These are phyloP conservation scores for Ceratocystis lukuohia DNA, from an alignment of 2,329 filamentous ascomycete species.

Conservation along the genomic window DNA sequence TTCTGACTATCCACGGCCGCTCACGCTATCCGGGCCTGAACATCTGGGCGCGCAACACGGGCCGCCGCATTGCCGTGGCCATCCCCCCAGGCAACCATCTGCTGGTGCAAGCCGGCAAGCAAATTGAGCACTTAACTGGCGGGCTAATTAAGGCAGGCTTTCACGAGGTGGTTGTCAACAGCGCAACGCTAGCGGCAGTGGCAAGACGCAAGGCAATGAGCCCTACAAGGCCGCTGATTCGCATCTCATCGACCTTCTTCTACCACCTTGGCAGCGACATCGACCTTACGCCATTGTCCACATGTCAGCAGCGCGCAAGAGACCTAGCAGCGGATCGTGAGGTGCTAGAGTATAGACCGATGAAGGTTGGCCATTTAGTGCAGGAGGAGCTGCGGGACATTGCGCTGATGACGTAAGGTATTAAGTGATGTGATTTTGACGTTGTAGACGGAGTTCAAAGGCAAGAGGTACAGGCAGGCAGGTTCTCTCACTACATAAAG, in stretches of 20 bases:
- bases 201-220: slow-evolving; percentile 30
- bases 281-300: slow-evolving; percentile 39
- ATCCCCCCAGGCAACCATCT: slow-evolving; percentile 46
- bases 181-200: slow-evolving; percentile 37
- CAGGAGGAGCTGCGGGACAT: slow-evolving; percentile 30
- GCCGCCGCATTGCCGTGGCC: slow-evolving; percentile 42
- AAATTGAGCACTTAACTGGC: slow-evolving; percentile 48
- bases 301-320: slow-evolving; percentile 33
- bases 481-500: too few species aligned
- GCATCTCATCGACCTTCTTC: slow-evolving; percentile 49
- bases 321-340: slow-evolving; percentile 41
- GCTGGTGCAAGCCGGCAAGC: slow-evolving; percentile 49
- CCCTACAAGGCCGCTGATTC: slow-evolving; percentile 38
- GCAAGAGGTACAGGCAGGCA: too few species aligned
- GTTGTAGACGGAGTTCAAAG: not conserved
- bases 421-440: not conserved
- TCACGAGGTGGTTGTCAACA: slow-evolving; percentile 48
- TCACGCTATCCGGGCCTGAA: slow-evolving; percentile 48
- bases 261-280: slow-evolving; percentile 47
- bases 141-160: slow-evolving; percentile 48
- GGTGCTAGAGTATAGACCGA: slow-evolving; percentile 31
- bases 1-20: slow-evolving; percentile 50
- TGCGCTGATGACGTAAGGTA: slow-evolving; percentile 31
- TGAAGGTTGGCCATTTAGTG: slow-evolving; percentile 48
- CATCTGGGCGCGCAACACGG: slow-evolving; percentile 52